Base-by-base conservation (phyloP, 2,329 filamentous ascomycete genomes). In the Reticulascus tulasneorum region DNA sequence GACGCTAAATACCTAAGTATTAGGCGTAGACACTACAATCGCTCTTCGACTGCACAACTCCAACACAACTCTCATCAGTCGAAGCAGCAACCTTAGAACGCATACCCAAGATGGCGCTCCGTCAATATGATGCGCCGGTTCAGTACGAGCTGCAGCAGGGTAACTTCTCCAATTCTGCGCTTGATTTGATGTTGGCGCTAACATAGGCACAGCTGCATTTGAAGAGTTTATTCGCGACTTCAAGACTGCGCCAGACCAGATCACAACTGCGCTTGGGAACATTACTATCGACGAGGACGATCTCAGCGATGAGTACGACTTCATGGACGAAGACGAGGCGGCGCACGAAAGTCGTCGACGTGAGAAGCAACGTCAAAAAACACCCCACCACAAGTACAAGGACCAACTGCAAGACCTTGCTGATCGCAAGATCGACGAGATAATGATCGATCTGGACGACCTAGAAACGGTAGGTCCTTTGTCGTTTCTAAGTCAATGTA, bases 381-480 rank as follows among this genome's bases (percentile, higher is more conserved):
- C 71, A 51, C 82, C 81, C 24, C 87, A 84, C 57, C 69, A 83
- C 59, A 97, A 97, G 66, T 98, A 98, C 66, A 83, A 85, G 72
- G 77, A 87, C 36, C 73, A 91, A 56, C 70, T 98, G 54, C 90
- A 96, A 59, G 79, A 91, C 52, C 75, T 98, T 10, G 84, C 91
- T 38, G 84, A 98, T 57, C 78, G 93, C 47, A 74, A 79, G 47
- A 70, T 76, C 38, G 77, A 85, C 46, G 85, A 95, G 56, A 75
- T 97, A 35, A 68, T 85, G 37, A 82, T 98, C 54, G 90, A 97
- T 50, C 67, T 98, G 44, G 90, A 97, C 59, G 94, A 98, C 55
- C 54, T 98, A 41, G 77, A 81, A 33, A 69, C 75, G 53, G 86
- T 90, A 72, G 56, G 75, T n/a, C n/a, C 12, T 23, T 17, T 19